Evolutionary conservation across 306 rosid genomes (phyloP).

Genomic region (Pueraria montana): DNA sequence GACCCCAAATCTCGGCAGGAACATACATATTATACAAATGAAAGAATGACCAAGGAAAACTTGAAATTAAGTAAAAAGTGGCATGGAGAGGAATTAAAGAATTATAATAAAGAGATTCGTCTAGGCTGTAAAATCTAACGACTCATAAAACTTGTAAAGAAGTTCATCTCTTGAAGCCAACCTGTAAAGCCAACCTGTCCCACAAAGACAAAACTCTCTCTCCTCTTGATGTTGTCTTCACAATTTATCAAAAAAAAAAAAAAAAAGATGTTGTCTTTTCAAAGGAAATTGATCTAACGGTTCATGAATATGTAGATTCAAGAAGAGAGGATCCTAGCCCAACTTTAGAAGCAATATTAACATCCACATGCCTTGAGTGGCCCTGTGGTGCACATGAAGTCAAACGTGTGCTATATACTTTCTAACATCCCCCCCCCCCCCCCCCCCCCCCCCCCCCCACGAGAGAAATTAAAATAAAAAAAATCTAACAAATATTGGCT

Average conservation of each 20-base stretch:
- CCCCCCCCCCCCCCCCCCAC: no score
- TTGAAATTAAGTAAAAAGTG: not conserved
- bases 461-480: not conserved
- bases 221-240: conserved; percentile 36
- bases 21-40: not conserved
- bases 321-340: conserved; percentile 23
- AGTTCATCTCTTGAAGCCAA: conserved; percentile 27
- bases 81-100: conserved; percentile 1
- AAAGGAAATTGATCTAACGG: conserved; percentile 35
- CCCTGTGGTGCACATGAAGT: conserved; percentile 43
- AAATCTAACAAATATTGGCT: not conserved
- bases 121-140: not conserved
- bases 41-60: not conserved
- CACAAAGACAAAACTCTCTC: conserved; percentile 25
- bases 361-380: conserved; percentile 38
- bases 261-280: not conserved
- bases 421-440: no score
- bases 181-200: conserved; percentile 50
- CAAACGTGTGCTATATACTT: conserved; percentile 12
- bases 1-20: not conserved
- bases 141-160: not conserved
- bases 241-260: not conserved
- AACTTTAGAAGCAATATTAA: conserved; percentile 30
- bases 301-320: not conserved
- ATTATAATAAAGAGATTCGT: not conserved